Conservation (phyloP, 2,329 filamentous ascomycete species). For the Botryotinia calthae region DNA sequence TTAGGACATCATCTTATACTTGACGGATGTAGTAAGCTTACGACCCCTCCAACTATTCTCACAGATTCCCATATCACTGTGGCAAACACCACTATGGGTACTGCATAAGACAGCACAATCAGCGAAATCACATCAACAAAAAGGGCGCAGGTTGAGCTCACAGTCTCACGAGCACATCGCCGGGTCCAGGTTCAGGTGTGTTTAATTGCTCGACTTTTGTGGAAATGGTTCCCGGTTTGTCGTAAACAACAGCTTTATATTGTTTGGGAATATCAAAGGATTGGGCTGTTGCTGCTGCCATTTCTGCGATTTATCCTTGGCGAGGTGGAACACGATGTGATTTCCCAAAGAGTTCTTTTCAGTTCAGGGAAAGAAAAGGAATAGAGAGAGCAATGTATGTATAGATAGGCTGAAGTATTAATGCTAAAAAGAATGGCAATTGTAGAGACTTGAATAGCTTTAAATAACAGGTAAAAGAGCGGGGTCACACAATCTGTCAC, state of each 20-base stretch:
- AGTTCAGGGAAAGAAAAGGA: not conserved
- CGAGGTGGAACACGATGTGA: not conserved
- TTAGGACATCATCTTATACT: constrained; percentile 34
- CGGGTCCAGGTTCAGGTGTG: constrained; percentile 60
- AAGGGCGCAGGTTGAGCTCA: constrained; percentile 36
- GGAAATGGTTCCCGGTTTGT: constrained; percentile 62
- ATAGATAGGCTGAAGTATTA: not conserved
- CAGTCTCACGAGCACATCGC: constrained; percentile 62
- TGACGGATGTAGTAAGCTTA: constrained; percentile 24
- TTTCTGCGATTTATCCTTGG: constrained; percentile 24
- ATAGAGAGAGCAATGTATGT: not conserved
- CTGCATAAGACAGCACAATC: constrained; percentile 34
- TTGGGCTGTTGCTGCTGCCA: constrained; percentile 31
- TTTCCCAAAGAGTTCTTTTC: not conserved
- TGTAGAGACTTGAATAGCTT: constrained; percentile 1
- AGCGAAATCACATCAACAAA: constrained; percentile 14
- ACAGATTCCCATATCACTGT: constrained; percentile 60
- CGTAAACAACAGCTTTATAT: constrained; percentile 63
- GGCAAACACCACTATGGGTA: constrained; percentile 64
- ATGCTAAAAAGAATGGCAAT: not conserved
- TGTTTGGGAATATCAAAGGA: constrained; percentile 50
- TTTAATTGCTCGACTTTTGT: constrained; percentile 63
- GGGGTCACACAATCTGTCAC: not conserved
- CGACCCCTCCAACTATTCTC: constrained; percentile 42
- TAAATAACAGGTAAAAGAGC: constrained; percentile 6